phyloP scores from a whole-genome alignment of 257 asterid genomes.

The Solanum etuberosum region DNA sequence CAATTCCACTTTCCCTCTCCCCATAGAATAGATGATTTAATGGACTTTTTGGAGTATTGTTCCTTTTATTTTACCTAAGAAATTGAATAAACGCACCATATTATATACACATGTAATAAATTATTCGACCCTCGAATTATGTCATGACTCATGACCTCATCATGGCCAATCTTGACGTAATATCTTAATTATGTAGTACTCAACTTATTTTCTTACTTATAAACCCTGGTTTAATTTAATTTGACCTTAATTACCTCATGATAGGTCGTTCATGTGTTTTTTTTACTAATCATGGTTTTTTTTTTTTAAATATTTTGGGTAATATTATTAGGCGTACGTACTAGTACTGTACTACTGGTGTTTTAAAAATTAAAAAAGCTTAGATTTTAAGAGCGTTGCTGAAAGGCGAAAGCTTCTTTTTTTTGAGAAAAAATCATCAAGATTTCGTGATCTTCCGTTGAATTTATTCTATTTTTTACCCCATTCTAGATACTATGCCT shows the following conservation, averaged over 20 bases:
- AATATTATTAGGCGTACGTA: too few species aligned
- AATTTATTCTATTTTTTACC: not conserved
- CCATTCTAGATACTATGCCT: not conserved
- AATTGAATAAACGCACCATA: not conserved
- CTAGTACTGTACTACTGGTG: too few species aligned
- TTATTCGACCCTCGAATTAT: not conserved
- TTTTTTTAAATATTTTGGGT: too few species aligned
- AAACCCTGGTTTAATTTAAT: not conserved
- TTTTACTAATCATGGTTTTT: too few species aligned
- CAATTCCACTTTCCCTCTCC: slow-evolving; percentile 54
- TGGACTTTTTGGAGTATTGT: not conserved
- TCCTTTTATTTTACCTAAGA: not conserved
- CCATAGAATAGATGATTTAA: slow-evolving; percentile 13
- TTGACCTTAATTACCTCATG: not conserved
- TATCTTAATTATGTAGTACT: not conserved
- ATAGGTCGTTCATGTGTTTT: not conserved
- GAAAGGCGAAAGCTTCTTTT: not conserved
- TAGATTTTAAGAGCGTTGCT: not conserved
- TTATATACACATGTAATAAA: not conserved
- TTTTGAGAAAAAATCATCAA: not conserved
- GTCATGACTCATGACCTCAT: not conserved
- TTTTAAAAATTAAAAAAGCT: not conserved
- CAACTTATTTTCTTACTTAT: not conserved
- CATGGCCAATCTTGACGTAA: not conserved
- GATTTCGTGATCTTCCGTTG: not conserved